Percentiles rank a stretch among this genome's conserved stretches.
These are phyloP conservation scores for Cryptosporidium xiaoi DNA, from an alignment of 169 alveolate species.

Conservation along the genomic window DNA sequence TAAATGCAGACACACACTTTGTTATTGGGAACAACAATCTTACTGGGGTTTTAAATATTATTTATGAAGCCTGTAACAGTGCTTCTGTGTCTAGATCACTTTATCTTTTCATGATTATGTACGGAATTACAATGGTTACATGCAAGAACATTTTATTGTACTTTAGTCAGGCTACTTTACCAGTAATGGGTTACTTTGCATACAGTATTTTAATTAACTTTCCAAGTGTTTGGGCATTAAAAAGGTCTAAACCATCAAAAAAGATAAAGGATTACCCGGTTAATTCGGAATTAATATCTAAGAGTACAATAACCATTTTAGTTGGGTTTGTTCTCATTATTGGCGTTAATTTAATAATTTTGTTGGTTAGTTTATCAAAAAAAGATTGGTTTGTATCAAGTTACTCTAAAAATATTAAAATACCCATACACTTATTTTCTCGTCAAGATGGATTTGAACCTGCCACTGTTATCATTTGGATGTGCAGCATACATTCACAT, in stretches of 20 bases:
- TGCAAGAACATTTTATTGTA: conserved; percentile 56
- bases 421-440: conserved; percentile 28
- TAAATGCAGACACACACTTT: conserved; percentile 14
- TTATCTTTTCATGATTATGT: conserved; percentile 51
- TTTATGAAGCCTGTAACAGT: conserved; percentile 35
- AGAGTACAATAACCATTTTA: conserved; percentile 2
- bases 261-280: conserved; percentile 42
- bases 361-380: conserved; percentile 18
- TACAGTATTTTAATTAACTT: conserved; percentile 48
- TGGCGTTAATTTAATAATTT: conserved; percentile 7
- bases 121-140: conserved; percentile 29
- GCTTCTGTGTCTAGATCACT: conserved; percentile 43
- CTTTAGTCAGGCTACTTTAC: conserved; percentile 60
- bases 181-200: conserved; percentile 61
- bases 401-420: conserved; percentile 17
- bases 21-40: background rate
- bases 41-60: conserved; percentile 13
- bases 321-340: conserved; percentile 12
- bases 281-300: conserved; percentile 13
- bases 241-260: conserved; percentile 24
- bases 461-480: conserved; percentile 32
- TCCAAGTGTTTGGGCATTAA: conserved; percentile 66
- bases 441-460: conserved; percentile 73
- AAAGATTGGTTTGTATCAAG: conserved; percentile 55
- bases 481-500: conserved; percentile 65